phyloP scores from a whole-genome alignment of 1,284 basidiomycete genomes.

The Leccinum glutinopallens region DNA sequence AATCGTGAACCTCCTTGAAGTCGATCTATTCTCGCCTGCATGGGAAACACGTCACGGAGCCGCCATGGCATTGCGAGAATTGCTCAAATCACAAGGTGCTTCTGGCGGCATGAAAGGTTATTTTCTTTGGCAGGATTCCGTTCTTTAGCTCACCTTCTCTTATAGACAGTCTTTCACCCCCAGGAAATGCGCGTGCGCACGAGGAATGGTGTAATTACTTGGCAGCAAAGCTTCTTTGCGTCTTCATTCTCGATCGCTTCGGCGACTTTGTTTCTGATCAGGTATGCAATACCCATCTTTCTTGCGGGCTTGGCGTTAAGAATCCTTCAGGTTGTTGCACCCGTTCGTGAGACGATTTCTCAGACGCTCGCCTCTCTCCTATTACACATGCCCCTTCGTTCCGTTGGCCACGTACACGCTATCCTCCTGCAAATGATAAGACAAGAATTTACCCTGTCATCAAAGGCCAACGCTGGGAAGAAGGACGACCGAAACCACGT shows the following conservation, averaged over 20 bases:
- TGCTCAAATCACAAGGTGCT: constrained; percentile 85
- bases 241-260: constrained; percentile 96
- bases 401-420: constrained; percentile 79
- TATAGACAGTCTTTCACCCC: constrained; percentile 49
- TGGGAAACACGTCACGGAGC: constrained; percentile 98
- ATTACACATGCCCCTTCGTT: constrained; percentile 80
- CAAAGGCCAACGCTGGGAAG: constrained; percentile 42
- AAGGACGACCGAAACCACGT: constrained; percentile 66
- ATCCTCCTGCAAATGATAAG: constrained; percentile 93
- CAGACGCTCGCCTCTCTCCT: constrained; percentile 93
- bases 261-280: constrained; percentile 98
- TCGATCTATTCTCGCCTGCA: constrained; percentile 83
- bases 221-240: constrained; percentile 84
- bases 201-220: constrained; percentile 90
- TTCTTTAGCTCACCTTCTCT: constrained; percentile 9
- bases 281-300: constrained; percentile 36
- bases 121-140: constrained; percentile 10
- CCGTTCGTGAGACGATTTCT: constrained; percentile 94
- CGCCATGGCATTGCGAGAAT: constrained; percentile 87
- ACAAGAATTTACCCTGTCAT: constrained; percentile 68
- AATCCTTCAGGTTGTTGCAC: constrained; percentile 78
- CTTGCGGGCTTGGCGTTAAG: constrained; percentile 6
- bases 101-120: constrained; percentile 80
- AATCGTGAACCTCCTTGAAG: constrained; percentile 79
- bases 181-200: constrained; percentile 69